Conservation (phyloP, 2,329 filamentous ascomycete species). For the Aspergillus tubingensis region DNA sequence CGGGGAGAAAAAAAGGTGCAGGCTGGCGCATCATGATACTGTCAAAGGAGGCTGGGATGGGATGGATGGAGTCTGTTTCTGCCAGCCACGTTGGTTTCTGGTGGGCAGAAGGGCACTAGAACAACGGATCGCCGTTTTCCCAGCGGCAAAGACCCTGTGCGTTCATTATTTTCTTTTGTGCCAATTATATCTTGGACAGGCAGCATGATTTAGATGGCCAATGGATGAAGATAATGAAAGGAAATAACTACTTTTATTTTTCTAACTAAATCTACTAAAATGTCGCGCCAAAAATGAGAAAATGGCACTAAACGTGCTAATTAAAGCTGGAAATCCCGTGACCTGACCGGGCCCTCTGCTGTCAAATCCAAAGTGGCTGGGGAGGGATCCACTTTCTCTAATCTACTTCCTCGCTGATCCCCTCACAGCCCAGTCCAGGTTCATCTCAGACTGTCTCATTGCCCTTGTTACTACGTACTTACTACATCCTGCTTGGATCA, state of each 20-base stretch:
- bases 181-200: background rate
- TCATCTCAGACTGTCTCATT: background rate
- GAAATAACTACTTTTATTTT: background rate
- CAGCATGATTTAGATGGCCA: background rate
- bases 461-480: background rate
- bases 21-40: constrained; percentile 22
- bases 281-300: background rate
- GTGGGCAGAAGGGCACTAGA: background rate
- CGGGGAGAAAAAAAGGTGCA: constrained; percentile 15
- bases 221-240: background rate
- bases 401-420: no score
- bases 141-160: background rate
- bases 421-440: no score
- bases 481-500: background rate
- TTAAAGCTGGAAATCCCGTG: background rate
- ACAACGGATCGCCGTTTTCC: background rate
- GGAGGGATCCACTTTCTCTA: background rate
- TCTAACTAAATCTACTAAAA: no score
- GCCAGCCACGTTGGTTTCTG: constrained; percentile 22
- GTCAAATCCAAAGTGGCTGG: background rate
- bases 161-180: background rate
- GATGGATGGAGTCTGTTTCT: background rate
- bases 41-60: constrained; percentile 26
- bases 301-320: background rate
- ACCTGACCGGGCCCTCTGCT: background rate